These are phyloP conservation scores for Cunninghamia lanceolata DNA, from an alignment of 75 land plant species.

Conservation along the genomic window DNA sequence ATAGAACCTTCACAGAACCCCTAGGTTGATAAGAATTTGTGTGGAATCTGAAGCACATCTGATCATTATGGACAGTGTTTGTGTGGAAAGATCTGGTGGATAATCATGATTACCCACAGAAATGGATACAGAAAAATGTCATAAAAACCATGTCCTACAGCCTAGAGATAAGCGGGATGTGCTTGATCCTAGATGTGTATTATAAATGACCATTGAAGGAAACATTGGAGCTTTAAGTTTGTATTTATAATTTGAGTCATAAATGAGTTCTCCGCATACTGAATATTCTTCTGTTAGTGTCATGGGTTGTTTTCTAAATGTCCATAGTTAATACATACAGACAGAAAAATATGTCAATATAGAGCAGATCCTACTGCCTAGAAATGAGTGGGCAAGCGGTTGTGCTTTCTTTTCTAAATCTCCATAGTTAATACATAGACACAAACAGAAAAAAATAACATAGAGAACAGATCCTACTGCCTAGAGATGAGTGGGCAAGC, in stretches of 20 bases:
- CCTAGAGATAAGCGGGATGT: background rate
- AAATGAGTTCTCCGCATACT: no score
- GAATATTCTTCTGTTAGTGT: background rate
- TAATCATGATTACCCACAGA: background rate
- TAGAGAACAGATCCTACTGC: no score
- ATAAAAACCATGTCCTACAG: background rate
- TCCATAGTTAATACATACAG: no score
- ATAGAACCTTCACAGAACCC: background rate
- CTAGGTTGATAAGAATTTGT: background rate
- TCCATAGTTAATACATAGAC: no score
- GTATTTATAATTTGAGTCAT: no score
- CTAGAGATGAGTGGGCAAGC: no score
- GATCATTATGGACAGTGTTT: background rate
- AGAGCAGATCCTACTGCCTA: no score
- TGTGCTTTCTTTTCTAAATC: no score
- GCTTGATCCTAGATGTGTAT: background rate
- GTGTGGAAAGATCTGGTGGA: background rate
- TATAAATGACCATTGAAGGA: background rate
- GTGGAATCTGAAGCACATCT: background rate
- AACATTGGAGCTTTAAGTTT: background rate
- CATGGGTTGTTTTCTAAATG: background rate
- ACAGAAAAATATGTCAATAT: no score
- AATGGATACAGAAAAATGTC: background rate
- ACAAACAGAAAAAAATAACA: no score
- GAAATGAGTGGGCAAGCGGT: no score